Percentiles rank a stretch among this genome's conserved stretches.
Evolutionary conservation across 2,329 filamentous ascomycete genomes (phyloP).

Genomic region (Ascochyta rabiei): DNA sequence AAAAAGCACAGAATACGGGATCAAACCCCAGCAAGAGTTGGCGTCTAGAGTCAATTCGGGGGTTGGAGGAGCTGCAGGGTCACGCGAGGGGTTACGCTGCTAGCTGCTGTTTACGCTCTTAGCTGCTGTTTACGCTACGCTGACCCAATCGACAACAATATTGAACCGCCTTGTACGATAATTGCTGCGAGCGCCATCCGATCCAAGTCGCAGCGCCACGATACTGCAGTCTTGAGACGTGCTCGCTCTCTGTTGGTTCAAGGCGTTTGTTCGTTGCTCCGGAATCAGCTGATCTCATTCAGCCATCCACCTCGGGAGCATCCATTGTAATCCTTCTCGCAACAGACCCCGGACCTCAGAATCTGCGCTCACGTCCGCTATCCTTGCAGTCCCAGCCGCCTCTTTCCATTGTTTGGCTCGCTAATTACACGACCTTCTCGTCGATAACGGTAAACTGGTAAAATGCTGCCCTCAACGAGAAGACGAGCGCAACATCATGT

Average conservation of each 20-base stretch:
- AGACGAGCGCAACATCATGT: conserved; percentile 27
- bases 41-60: neutral
- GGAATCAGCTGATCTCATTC: conserved; percentile 9
- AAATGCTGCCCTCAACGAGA: conserved; percentile 40
- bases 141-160: conserved; percentile 3
- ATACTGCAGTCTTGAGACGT: conserved; percentile 15
- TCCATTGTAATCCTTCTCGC: neutral
- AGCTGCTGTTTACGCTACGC: neutral
- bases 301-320: conserved; percentile 4
- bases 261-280: neutral
- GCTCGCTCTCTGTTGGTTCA: neutral
- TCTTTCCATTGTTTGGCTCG: neutral
- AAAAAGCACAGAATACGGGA: conserved; percentile 4
- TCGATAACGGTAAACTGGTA: neutral
- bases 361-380: conserved; percentile 9
- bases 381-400: conserved; percentile 10
- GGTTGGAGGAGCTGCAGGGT: conserved; percentile 1
- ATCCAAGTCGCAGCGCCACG: conserved; percentile 15
- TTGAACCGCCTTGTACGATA: conserved; percentile 9
- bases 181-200: conserved; percentile 3
- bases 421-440: conserved; percentile 8
- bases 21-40: neutral
- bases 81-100: conserved; percentile 4
- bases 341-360: conserved; percentile 11
- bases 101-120: conserved; percentile 1